Conservation (phyloP, 2,329 filamentous ascomycete species). For the Alternaria gaisen region DNA sequence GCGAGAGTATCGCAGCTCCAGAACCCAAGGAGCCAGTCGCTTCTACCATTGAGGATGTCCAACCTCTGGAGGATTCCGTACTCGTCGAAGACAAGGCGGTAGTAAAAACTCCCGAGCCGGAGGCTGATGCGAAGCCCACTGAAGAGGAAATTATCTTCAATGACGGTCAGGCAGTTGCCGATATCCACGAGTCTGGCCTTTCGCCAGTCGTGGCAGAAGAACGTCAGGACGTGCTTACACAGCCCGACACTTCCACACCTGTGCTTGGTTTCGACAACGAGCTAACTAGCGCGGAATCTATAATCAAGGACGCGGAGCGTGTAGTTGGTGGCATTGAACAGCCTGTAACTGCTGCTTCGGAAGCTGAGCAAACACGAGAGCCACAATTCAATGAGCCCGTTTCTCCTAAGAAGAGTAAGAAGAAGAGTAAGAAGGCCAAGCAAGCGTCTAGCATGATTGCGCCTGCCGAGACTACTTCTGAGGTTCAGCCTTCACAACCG, state of each 20-base stretch:
- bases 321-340: constrained; percentile 2
- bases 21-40: constrained; percentile 1
- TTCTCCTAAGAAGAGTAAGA: constrained; percentile 30
- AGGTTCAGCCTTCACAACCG: constrained; percentile 1
- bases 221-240: neutral
- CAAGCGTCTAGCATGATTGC: constrained; percentile 23
- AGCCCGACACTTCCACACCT: neutral
- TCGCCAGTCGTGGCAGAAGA: neutral
- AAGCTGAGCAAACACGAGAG: neutral
- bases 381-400: constrained; percentile 6
- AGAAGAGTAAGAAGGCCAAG: constrained; percentile 45
- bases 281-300: neutral
- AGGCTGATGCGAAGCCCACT: neutral
- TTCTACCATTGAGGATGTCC: neutral
- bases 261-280: neutral
- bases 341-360: neutral
- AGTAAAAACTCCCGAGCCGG: neutral
- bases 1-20: neutral
- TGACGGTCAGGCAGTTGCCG: neutral
- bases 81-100: neutral
- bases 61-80: neutral
- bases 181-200: neutral
- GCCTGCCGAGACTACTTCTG: constrained; percentile 13
- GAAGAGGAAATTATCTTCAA: neutral
- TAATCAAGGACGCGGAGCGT: neutral